Conservation (phyloP, 139 green algal genomes). For the Chlorella sp. region DNA sequence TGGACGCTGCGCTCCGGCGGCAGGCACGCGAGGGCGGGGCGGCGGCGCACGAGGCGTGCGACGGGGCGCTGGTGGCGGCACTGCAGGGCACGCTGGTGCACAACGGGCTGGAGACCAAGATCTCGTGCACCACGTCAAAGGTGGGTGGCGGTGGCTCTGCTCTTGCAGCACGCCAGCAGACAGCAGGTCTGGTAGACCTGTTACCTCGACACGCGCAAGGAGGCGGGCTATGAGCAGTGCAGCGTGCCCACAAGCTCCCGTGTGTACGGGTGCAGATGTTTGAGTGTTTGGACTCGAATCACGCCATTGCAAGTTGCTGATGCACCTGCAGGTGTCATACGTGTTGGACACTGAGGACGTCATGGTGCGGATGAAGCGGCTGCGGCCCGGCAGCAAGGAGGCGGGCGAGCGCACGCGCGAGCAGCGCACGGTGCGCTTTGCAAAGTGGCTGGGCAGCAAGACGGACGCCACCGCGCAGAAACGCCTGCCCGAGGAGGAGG, state of each 20-base stretch:
- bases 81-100: conserved; percentile 32
- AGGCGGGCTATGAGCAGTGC: not conserved
- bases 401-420: too few relatives aligned
- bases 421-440: not conserved
- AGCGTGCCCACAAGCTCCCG: not conserved
- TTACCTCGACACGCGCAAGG: too few relatives aligned
- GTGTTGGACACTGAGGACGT: conserved; percentile 94
- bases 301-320: too few relatives aligned
- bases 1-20: conserved; percentile 37
- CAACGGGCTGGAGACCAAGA: conserved; percentile 97
- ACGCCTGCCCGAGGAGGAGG: not conserved
- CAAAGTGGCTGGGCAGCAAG: not conserved
- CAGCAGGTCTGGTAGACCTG: not conserved
- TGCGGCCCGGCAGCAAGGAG: not conserved
- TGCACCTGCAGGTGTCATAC: conserved; percentile 76
- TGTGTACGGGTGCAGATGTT: not conserved
- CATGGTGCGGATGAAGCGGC: conserved; percentile 32
- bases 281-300: too few relatives aligned
- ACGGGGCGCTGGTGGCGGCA: conserved; percentile 19
- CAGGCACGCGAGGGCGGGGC: not conserved
- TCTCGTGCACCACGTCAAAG: conserved; percentile 63
- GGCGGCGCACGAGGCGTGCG: too few relatives aligned
- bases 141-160: conserved; percentile 24
- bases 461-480: not conserved
- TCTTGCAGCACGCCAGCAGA: not conserved